A percentile compares a stretch with the other conserved stretches of the same genome.
These are phyloP conservation scores for Aspergillus pseudonomiae DNA, from an alignment of 2,329 filamentous ascomycete species.

Conservation along the genomic window DNA sequence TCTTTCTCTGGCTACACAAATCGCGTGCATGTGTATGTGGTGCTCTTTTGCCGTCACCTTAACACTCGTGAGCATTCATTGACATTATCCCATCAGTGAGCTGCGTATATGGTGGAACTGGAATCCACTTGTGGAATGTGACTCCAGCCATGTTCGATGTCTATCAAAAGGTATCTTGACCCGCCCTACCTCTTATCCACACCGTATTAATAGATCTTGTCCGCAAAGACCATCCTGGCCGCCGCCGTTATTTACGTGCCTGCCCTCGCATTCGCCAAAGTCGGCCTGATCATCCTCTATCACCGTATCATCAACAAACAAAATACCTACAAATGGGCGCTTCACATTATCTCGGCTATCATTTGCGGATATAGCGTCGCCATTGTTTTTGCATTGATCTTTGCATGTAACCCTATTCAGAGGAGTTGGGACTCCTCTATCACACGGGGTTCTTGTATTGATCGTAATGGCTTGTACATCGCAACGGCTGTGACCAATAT, in stretches of 20 bases:
- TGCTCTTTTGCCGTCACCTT: too few species aligned
- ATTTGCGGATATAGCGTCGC: slow-evolving; percentile 24
- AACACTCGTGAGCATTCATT: too few species aligned
- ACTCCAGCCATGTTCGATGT: too few species aligned
- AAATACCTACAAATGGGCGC: slow-evolving; percentile 13
- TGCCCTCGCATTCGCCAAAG: slow-evolving; percentile 27
- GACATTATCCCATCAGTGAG: too few species aligned
- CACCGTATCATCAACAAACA: slow-evolving; percentile 23
- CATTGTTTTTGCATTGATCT: slow-evolving; percentile 22
- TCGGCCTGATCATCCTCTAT: slow-evolving; percentile 29
- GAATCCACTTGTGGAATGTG: too few species aligned
- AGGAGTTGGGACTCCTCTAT: slow-evolving; percentile 22
- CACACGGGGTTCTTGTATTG: background rate
- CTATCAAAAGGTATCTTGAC: too few species aligned
- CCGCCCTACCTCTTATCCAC: too few species aligned
- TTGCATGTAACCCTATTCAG: slow-evolving; percentile 20
- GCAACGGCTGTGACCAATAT: slow-evolving; percentile 24
- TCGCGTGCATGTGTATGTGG: too few species aligned
- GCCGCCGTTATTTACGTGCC: slow-evolving; percentile 27
- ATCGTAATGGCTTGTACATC: slow-evolving; percentile 15
- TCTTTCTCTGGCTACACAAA: too few species aligned
- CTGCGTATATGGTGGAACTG: too few species aligned
- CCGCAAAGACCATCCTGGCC: slow-evolving; percentile 5
- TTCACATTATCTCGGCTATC: slow-evolving; percentile 20
- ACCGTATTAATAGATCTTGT: too few species aligned